Evolutionary conservation across 2,329 filamentous ascomycete genomes (phyloP), one percentile per base, ranked within the genome.

Genomic region (Venturia aucupariae): DNA sequence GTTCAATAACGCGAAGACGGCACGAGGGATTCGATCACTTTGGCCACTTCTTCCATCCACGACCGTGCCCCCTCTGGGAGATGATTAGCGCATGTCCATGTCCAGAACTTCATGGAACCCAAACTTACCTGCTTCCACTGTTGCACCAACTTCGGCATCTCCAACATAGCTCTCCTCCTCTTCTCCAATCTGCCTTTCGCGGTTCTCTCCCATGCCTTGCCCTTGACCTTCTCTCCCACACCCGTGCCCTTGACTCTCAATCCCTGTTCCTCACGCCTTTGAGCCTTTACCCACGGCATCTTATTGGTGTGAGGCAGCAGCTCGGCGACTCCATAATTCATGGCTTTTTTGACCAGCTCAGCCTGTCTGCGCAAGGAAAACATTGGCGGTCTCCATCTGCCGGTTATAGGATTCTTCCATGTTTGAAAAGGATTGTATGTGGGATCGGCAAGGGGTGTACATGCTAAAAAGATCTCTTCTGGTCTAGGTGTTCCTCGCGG

Each of bases 221-320:
- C 94, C 88, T 97, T 99, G 75, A 97, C 93, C 77, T 84, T 87
- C 78, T 97, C 87, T 65, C 92, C 93, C 69, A 91, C 86, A 81
- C 94, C 93, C 1, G 93, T 97, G 71, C 93, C 93, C 84, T 92
- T 93, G 65, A 97, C 89, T 67, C 87, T 83, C 75, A 96, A 75
- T 61, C 92, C 93, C 68, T 88, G 83, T 80, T 95, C 89, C 65
- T 91, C 84, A 65, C 90, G 81, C 75, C 86, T 84, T 71, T 85
- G 82, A 72, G 92, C 83, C 75, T 82, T 86, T 73, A 84, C 83
- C 69, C 86, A 88, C 2, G 87, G 88, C 70, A 86, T 86, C 83
- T 96, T 96, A 65, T 80, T 80, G 13, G 88, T 89, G 69, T 83
- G 84, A 0, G 92, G 92, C 66, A 97, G 77, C 69, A 96, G 79